A percentile compares a stretch with the other conserved stretches of the same genome.
phyloP scores from a whole-genome alignment of 352 stramenopile species.

The Phytophthora colocasiae region DNA sequence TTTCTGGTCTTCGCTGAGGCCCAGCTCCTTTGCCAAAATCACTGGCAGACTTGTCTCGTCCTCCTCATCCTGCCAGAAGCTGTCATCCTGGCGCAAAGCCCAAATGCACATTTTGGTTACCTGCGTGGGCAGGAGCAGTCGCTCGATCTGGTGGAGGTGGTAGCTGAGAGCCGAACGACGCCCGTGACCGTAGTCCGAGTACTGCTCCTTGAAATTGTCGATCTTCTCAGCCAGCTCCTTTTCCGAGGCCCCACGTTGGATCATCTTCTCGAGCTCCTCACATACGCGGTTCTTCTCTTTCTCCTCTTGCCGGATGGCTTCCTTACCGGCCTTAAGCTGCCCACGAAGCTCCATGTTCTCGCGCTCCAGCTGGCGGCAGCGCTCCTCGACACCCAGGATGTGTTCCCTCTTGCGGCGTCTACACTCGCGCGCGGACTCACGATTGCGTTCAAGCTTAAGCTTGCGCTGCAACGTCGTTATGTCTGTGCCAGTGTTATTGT shows the following conservation, averaged over 20 bases:
- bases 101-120: constrained; percentile 95
- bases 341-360: constrained; percentile 94
- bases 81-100: constrained; percentile 91
- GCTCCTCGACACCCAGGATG: constrained; percentile 82
- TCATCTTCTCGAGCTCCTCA: constrained; percentile 86
- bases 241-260: constrained; percentile 79
- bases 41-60: constrained; percentile 91
- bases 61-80: constrained; percentile 89
- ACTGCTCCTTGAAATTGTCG: constrained; percentile 95
- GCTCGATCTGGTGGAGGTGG: constrained; percentile 94
- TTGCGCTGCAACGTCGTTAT: constrained; percentile 69
- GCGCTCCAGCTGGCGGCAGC: constrained; percentile 83
- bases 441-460: constrained; percentile 93
- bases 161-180: constrained; percentile 88
- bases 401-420: constrained; percentile 89
- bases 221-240: constrained; percentile 94
- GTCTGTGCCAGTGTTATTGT: constrained; percentile 36
- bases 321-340: constrained; percentile 88
- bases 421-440: constrained; percentile 91
- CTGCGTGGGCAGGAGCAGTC: constrained; percentile 93
- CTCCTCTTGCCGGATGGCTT: constrained; percentile 87
- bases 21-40: constrained; percentile 91
- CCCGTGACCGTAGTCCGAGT: constrained; percentile 92
- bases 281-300: constrained; percentile 88
- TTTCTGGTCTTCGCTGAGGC: constrained; percentile 93